Evolutionary conservation across 176 grass and related monocot species (phyloP), one percentile per base, ranked within the genome.

Genomic region (Chloris gayana): DNA sequence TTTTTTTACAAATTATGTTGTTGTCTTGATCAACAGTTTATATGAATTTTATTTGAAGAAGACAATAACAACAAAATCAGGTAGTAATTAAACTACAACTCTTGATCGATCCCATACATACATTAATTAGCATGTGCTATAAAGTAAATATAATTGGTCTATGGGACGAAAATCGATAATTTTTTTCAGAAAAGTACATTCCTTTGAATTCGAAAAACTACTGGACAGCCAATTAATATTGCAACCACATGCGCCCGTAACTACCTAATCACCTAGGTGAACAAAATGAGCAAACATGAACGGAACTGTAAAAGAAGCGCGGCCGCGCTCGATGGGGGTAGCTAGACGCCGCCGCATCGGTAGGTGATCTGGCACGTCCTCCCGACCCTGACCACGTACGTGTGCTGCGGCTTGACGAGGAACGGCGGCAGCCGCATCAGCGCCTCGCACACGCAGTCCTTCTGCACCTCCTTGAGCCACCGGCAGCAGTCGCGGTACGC

Each of bases 341-440:
- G 57, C 88, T 88, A 91, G 61, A 87, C 72, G 59, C 87, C 91
- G 29, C 79, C 75, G 63, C 94, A 94, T 46, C 84, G 80, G 82
- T 91, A 97, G 70, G 67, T 88, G 64, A 88, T 72, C 27, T 47
- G 25, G 74, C 94, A 97, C 11, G 82, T 85, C 68, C 85, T 56
- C 0, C 94, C 94, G 7, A 97, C 89, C 64, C 81, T 73, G 8
- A 94, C 61, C 14, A 85, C 74, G 87, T 84, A 97, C n/a, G 50
- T 90, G 75, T 97, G 94, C 89, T 91, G 88, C 19, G 91, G 91
- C 72, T 86, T 97, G 21, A 91, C 59, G 22, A 97, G 87, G 90
- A 93, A 97, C 3, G 81, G 78, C 18, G 94, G 94, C 79, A 97
- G 76, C 63, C 76, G 91, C 34, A 94, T 69, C 25, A 97, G 87